These are phyloP conservation scores for Chytriomyces sp. DNA, from an alignment of 192 early-diverging fungal species.

Conservation along the genomic window DNA sequence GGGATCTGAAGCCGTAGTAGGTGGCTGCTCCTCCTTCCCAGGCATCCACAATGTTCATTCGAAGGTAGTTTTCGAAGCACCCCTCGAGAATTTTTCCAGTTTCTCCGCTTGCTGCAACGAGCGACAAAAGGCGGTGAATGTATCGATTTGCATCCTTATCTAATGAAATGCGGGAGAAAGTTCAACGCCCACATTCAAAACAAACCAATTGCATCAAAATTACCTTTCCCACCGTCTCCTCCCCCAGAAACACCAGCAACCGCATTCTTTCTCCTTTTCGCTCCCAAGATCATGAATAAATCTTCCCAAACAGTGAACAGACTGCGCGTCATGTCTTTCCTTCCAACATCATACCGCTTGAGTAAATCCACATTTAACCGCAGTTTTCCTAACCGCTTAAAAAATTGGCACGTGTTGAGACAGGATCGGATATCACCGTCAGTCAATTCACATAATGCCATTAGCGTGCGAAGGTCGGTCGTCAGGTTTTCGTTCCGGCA, in stretches of 20 bases:
- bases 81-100: conserved; percentile 86
- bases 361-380: conserved; percentile 48
- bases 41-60: conserved; percentile 78
- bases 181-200: not conserved
- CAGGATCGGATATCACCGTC: conserved; percentile 89
- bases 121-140: conserved; percentile 53
- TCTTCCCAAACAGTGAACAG: conserved; percentile 84
- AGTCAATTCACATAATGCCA: conserved; percentile 74
- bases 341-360: conserved; percentile 54
- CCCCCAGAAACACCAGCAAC: not conserved
- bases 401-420: conserved; percentile 84
- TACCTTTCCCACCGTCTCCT: no score
- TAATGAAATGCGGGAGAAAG: not conserved
- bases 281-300: conserved; percentile 63
- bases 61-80: conserved; percentile 89
- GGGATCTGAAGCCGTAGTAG: no score
- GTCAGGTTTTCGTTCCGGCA: conserved; percentile 76
- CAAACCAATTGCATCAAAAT: not conserved
- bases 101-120: conserved; percentile 75
- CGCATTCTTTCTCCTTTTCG: conserved; percentile 19
- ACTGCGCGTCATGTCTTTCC: conserved; percentile 81
- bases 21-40: conserved; percentile 31
- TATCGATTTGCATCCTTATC: conserved; percentile 52
- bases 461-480: conserved; percentile 77
- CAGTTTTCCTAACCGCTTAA: conserved; percentile 19